Conservation (phyloP, 2,329 filamentous ascomycete species). For the Myriangium duriaei region DNA sequence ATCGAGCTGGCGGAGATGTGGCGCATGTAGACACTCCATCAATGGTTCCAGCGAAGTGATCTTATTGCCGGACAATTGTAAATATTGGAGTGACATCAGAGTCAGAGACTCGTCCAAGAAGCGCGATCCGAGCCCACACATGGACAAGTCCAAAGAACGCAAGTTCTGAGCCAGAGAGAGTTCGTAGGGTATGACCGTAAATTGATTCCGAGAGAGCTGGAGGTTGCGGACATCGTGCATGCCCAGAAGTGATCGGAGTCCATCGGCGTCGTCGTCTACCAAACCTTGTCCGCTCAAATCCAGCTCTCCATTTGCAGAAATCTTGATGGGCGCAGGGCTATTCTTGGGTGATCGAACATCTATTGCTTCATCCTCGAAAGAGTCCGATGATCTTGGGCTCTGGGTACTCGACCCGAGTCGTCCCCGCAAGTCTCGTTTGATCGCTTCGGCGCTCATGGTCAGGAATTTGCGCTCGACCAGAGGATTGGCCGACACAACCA, state of each 20-base stretch:
- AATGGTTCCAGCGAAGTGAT: slow-evolving; percentile 59
- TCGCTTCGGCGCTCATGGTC: slow-evolving; percentile 63
- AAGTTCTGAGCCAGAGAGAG: slow-evolving; percentile 60
- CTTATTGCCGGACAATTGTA: slow-evolving; percentile 64
- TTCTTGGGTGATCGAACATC: slow-evolving; percentile 12
- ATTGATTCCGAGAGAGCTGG: slow-evolving; percentile 64
- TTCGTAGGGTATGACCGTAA: slow-evolving; percentile 55
- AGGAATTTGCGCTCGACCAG: slow-evolving; percentile 78
- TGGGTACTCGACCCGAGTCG: slow-evolving; percentile 45
- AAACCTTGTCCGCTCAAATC: slow-evolving; percentile 29
- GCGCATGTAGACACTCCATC: slow-evolving; percentile 55
- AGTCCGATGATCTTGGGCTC: slow-evolving; percentile 18
- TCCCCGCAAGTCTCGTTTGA: slow-evolving; percentile 60
- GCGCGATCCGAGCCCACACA: slow-evolving; percentile 39
- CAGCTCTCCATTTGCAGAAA: slow-evolving; percentile 25
- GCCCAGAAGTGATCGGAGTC: slow-evolving; percentile 32
- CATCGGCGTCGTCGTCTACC: slow-evolving; percentile 26
- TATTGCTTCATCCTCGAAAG: slow-evolving; percentile 14
- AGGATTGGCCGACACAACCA: slow-evolving; percentile 80
- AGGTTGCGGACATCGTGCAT: slow-evolving; percentile 42
- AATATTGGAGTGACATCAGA: slow-evolving; percentile 61
- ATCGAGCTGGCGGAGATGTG: slow-evolving; percentile 63
- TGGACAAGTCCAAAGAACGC: slow-evolving; percentile 34
- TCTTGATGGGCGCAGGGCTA: slow-evolving; percentile 16
- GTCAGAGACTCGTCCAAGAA: slow-evolving; percentile 48